These are phyloP conservation scores for Claviceps pusilla DNA, from an alignment of 2,329 filamentous ascomycete species.

Conservation along the genomic window DNA sequence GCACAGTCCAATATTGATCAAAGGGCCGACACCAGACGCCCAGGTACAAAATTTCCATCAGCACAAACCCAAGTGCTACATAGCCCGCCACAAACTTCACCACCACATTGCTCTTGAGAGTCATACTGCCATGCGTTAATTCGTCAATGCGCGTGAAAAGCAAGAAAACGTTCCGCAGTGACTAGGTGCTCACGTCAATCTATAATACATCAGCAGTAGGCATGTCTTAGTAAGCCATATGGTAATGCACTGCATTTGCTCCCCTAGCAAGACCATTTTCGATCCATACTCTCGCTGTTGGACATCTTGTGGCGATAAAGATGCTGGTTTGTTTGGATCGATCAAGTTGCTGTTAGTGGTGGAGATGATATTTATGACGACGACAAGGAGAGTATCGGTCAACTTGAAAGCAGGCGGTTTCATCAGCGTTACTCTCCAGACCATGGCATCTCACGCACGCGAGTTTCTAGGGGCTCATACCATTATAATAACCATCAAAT, in stretches of 20 bases:
- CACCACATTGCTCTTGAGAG: slow-evolving; percentile 29
- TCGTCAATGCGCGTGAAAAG: background rate
- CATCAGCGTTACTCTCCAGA: background rate
- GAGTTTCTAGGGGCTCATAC: slow-evolving; percentile 12
- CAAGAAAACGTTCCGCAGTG: background rate
- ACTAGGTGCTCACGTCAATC: slow-evolving; percentile 29
- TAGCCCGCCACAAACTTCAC: slow-evolving; percentile 36
- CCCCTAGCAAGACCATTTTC: slow-evolving; percentile 47
- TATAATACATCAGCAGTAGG: slow-evolving; percentile 41
- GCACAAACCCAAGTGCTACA: slow-evolving; percentile 28
- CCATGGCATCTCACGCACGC: slow-evolving; percentile 11
- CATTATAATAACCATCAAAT: slow-evolving; percentile 37
- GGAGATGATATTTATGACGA: slow-evolving; percentile 38
- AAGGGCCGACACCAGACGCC: slow-evolving; percentile 43
- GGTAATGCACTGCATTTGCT: slow-evolving; percentile 45
- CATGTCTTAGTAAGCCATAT: slow-evolving; percentile 43
- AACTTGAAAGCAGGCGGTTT: slow-evolving; percentile 12
- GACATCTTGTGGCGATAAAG: slow-evolving; percentile 28
- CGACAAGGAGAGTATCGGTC: slow-evolving; percentile 39
- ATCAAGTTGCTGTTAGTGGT: slow-evolving; percentile 46
- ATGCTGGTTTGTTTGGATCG: slow-evolving; percentile 26
- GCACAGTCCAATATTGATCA: slow-evolving; percentile 41
- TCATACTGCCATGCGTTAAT: slow-evolving; percentile 19
- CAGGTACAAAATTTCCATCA: slow-evolving; percentile 35
- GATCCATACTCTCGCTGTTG: slow-evolving; percentile 33